Evolutionary conservation across 371 early-diverging fungal genomes (phyloP), one percentile per base, ranked within the genome.

Genomic region (Circinella minor): DNA sequence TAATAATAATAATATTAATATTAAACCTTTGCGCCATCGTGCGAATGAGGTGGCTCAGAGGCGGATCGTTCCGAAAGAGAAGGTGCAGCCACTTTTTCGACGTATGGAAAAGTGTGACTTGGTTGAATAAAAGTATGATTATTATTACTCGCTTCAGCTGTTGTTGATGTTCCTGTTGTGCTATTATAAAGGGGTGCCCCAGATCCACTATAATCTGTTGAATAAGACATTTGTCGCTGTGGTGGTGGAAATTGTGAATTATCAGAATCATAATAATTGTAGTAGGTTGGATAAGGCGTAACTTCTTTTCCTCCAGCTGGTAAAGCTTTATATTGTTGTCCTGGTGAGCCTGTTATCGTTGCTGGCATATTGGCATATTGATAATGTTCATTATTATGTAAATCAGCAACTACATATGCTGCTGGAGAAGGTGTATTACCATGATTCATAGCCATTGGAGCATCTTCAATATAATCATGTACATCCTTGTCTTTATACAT

Each of bases 31-130:
- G 47, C 63, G 3, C 48, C 63, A 47, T 63, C 63, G 38, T 63
- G 63, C 27, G 63, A 63, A 47, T 63, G 63, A n/a, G 63, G 63
- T 20, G 63, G 63, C 48, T 63, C 63, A 20, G 63, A 63, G 14
- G 36, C 34, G 47, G 63, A 63, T 3, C 17, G 63, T 27, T 63
- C 63, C 47, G 63, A 63, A 18, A 38, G 63, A n/a, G 63, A 15
- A 8, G 61, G 17, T 18, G 38, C 63, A 34, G 63, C 63, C 43
- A 63, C 63, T 63, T 63, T 63, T n/a, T 63, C 63, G 20, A 18
- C 63, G 13, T 63, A 63, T n/a, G 43, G 43, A 38, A 18, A 57
- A 10, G 57, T 34, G 57, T 63, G 20, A 39, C 43, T 13, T 46
- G n/a, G 47, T 11, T 43, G 43, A 11, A 27, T 27, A 27, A 27